Evolutionary conservation across 2,329 filamentous ascomycete genomes (phyloP).

Genomic region (Aspergillus unguis): DNA sequence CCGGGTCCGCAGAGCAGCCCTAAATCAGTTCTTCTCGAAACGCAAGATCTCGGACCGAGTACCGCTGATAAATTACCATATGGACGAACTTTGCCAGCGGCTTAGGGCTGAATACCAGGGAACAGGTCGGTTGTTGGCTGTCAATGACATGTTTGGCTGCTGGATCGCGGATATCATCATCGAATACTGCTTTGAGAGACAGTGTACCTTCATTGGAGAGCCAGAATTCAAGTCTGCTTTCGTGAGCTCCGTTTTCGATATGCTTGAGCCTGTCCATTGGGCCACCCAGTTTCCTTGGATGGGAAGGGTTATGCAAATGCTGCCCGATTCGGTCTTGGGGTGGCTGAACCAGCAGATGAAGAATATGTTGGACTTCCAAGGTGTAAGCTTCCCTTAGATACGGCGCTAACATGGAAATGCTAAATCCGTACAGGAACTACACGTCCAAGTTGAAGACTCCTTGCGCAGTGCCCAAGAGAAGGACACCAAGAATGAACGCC

Average conservation of each 20-base stretch:
- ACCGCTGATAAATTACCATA: neutral
- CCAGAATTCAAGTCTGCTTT: neutral
- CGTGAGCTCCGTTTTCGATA: neutral
- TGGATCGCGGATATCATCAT: neutral
- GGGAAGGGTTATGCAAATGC: neutral
- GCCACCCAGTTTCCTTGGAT: neutral
- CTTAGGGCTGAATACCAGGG: neutral
- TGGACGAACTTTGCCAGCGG: neutral
- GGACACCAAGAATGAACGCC: neutral
- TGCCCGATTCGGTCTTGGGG: neutral
- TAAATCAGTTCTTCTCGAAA: neutral
- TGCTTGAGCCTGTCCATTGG: neutral
- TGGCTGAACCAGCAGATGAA: neutral
- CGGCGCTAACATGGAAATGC: too few relatives aligned
- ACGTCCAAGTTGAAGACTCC: neutral
- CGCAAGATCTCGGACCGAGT: neutral
- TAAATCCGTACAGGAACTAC: neutral
- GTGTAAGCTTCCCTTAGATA: neutral
- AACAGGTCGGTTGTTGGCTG: neutral
- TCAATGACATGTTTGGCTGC: neutral
- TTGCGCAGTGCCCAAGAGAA: neutral
- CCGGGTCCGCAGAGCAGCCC: neutral
- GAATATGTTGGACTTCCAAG: neutral
- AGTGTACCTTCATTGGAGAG: neutral
- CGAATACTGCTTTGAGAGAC: neutral